phyloP scores from a whole-genome alignment of 2,329 filamentous ascomycete species.

The Nothophoma quercina region DNA sequence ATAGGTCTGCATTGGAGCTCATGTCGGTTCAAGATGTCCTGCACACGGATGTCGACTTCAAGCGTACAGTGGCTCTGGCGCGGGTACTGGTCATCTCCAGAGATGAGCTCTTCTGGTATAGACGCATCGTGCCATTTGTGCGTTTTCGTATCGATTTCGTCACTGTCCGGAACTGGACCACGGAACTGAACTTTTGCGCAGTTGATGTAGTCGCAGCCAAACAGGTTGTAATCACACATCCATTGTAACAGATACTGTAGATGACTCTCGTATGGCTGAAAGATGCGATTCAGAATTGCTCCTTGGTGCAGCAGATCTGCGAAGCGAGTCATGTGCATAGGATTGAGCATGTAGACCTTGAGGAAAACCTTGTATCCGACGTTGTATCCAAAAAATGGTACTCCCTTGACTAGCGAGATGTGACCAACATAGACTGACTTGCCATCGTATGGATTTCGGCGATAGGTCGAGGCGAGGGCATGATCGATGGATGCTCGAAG shows the following conservation, averaged over 20 bases:
- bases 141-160: constrained; percentile 65
- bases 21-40: constrained; percentile 84
- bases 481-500: constrained; percentile 90
- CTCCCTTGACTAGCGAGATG: constrained; percentile 88
- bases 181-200: constrained; percentile 76
- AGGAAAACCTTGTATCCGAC: constrained; percentile 91
- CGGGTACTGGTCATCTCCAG: constrained; percentile 70
- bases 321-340: constrained; percentile 83
- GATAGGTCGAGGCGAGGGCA: constrained; percentile 85
- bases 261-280: constrained; percentile 95
- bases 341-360: constrained; percentile 94
- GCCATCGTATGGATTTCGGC: constrained; percentile 74
- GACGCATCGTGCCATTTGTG: constrained; percentile 84
- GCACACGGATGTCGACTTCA: constrained; percentile 87
- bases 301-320: constrained; percentile 89
- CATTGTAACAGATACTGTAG: constrained; percentile 92
- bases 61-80: constrained; percentile 87
- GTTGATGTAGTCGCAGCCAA: constrained; percentile 88
- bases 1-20: constrained; percentile 78
- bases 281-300: constrained; percentile 79
- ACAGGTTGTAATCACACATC: constrained; percentile 98
- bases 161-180: constrained; percentile 73
- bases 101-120: constrained; percentile 66
- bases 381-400: constrained; percentile 95
- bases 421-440: constrained; percentile 82